Conservation (phyloP, 1,284 basidiomycete genomes). For the Athelia sp. region DNA sequence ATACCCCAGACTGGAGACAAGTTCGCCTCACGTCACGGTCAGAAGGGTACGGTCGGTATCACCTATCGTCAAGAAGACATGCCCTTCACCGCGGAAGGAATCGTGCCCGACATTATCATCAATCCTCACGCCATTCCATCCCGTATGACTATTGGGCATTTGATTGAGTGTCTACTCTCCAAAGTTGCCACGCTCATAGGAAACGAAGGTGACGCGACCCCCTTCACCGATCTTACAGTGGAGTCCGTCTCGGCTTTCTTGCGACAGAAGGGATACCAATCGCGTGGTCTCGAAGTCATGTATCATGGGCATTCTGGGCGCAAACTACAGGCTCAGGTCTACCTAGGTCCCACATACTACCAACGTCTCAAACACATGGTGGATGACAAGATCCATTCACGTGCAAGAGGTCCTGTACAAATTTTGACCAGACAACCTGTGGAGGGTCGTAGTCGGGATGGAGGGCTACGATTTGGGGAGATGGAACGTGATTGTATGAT, state of each 20-base stretch:
- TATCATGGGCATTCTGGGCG: conserved; percentile 98
- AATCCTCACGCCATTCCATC: conserved; percentile 99
- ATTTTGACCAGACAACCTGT: conserved; percentile 98
- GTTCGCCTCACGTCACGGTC: conserved; percentile 98
- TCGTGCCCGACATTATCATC: conserved; percentile 96
- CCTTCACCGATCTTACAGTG: conserved; percentile 97
- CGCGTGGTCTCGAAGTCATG: conserved; percentile 96
- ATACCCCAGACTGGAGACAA: conserved; percentile 98
- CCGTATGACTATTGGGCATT: conserved; percentile 99
- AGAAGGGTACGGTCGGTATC: conserved; percentile 99
- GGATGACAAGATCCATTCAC: conserved; percentile 99
- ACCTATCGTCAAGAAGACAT: conserved; percentile 99
- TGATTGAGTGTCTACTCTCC: conserved; percentile 96
- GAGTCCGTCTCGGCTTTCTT: conserved; percentile 89
- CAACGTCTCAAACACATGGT: conserved; percentile 99
- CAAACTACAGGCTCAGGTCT: conserved; percentile 97
- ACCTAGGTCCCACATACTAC: conserved; percentile 98
- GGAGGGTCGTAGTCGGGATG: conserved; percentile 98
- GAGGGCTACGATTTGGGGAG: conserved; percentile 99
- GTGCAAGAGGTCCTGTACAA: conserved; percentile 95
- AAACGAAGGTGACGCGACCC: conserved; percentile 96
- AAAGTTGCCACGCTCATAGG: conserved; percentile 97
- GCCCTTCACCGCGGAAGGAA: conserved; percentile 97
- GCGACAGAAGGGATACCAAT: conserved; percentile 86
- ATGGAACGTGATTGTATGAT: conserved; percentile 99